phyloP scores from a whole-genome alignment of 306 rosid species.

The Corylus americana region DNA sequence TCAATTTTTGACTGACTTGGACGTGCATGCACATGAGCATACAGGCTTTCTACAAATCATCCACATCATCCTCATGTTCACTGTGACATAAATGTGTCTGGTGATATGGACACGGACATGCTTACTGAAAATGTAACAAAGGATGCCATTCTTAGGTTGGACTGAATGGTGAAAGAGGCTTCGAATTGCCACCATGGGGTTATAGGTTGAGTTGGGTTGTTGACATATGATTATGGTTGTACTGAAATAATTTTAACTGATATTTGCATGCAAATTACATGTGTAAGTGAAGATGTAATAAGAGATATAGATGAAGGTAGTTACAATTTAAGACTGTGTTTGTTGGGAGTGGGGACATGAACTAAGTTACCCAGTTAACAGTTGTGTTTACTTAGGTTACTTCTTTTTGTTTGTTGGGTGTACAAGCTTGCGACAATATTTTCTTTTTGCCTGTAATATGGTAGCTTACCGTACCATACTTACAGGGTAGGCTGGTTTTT shows the following conservation, averaged over 20 bases:
- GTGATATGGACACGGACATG: neutral
- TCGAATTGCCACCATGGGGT: neutral
- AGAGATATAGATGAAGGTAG: too few species aligned
- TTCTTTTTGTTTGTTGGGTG: neutral
- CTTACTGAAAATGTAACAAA: neutral
- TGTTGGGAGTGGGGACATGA: neutral
- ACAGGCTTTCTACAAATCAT: neutral
- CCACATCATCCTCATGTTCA: neutral
- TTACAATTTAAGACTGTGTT: too few species aligned
- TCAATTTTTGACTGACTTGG: neutral
- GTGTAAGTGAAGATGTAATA: too few species aligned
- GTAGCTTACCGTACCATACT: neutral
- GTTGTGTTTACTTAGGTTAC: neutral
- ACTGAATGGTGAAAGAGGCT: slow-evolving; percentile 1
- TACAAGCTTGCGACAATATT: neutral
- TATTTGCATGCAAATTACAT: neutral
- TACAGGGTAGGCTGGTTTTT: neutral
- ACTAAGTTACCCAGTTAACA: neutral
- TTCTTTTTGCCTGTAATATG: neutral
- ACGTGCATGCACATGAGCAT: neutral
- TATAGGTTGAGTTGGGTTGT: neutral
- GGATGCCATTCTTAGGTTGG: neutral
- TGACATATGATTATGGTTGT: neutral
- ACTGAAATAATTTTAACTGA: neutral
- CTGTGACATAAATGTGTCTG: neutral